phyloP scores from a whole-genome alignment of 2,329 filamentous ascomycete genomes.

The Epichloe sp. region DNA sequence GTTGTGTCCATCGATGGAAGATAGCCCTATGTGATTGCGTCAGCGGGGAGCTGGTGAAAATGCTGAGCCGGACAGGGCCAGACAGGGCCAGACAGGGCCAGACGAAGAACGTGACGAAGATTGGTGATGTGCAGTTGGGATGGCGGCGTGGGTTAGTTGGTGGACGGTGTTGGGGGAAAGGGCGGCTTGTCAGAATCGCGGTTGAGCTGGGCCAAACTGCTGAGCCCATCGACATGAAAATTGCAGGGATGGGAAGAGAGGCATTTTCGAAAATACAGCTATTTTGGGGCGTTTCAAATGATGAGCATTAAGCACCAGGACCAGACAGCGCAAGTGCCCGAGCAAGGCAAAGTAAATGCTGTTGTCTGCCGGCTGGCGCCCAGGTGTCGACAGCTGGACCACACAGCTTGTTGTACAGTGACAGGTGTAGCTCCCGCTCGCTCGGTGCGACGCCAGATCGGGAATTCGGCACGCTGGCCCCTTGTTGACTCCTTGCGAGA shows the following conservation, averaged over 20 bases:
- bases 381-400: background rate
- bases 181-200: background rate
- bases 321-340: background rate
- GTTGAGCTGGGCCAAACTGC: background rate
- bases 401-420: background rate
- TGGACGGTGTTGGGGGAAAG: background rate
- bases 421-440: background rate
- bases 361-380: background rate
- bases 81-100: background rate
- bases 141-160: background rate
- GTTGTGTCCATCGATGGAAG: background rate
- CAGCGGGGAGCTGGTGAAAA: background rate
- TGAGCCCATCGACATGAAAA: background rate
- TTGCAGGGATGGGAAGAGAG: background rate
- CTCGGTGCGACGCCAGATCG: background rate
- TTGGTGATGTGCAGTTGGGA: background rate
- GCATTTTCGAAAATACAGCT: background rate
- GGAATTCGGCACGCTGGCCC: conserved; percentile 1
- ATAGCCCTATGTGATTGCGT: background rate
- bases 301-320: background rate
- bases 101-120: background rate
- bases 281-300: background rate
- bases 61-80: background rate
- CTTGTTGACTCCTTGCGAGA: background rate
- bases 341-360: no score